Percentiles rank a stretch among this genome's conserved stretches.
phyloP scores from a whole-genome alignment of 257 asterid genomes.

The Coffea eugenioides region DNA sequence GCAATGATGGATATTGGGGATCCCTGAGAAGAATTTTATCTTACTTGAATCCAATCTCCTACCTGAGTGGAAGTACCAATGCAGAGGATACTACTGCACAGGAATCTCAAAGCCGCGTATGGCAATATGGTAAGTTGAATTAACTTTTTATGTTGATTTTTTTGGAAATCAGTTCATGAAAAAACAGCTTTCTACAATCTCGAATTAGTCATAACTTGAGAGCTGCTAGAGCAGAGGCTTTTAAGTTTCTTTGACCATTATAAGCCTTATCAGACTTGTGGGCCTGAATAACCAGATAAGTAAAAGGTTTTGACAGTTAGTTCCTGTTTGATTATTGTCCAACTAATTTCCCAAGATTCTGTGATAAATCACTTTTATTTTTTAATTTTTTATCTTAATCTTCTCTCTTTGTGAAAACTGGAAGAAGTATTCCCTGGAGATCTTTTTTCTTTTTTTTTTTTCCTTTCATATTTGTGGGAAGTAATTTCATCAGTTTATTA shows the following conservation, averaged over 20 bases:
- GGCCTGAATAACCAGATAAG: background rate
- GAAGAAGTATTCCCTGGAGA: background rate
- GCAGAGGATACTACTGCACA: conserved; percentile 38
- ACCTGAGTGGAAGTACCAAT: conserved; percentile 47
- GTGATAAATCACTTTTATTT: background rate
- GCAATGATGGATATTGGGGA: conserved; percentile 71
- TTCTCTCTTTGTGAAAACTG: background rate
- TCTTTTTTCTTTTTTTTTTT: background rate
- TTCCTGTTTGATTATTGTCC: background rate
- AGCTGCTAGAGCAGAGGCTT: background rate
- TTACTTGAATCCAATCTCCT: conserved; percentile 75
- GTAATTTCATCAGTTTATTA: background rate
- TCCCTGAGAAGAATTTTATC: conserved; percentile 58
- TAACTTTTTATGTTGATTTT: background rate
- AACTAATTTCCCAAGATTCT: background rate
- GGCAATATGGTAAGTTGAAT: conserved; percentile 51
- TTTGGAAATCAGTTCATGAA: background rate
- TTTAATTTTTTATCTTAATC: background rate
- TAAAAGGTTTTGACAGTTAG: background rate
- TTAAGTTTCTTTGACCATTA: background rate
- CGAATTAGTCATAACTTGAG: background rate
- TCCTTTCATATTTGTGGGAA: background rate
- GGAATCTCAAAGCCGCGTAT: conserved; percentile 48
- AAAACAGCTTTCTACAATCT: background rate
- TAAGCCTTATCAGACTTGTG: background rate